phyloP scores from a whole-genome alignment of 2,329 filamentous ascomycete genomes.

The Niveomyces coronatus region DNA sequence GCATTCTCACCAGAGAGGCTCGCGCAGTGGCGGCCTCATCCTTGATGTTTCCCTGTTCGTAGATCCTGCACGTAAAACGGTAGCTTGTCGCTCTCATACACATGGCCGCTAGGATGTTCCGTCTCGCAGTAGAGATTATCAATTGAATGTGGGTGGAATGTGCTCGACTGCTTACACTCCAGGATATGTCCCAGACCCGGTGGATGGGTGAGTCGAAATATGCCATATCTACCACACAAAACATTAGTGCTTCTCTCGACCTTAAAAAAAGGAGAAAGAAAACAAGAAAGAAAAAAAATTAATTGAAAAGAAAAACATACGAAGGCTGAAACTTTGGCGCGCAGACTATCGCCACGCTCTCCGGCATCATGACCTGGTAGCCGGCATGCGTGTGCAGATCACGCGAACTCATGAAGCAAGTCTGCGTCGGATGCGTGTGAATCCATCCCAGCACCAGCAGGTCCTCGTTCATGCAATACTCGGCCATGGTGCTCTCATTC shows the following conservation, averaged over 20 bases:
- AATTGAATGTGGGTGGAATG: conserved; percentile 68
- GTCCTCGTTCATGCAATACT: conserved; percentile 78
- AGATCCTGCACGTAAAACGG: conserved; percentile 50
- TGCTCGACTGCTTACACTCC: conserved; percentile 62
- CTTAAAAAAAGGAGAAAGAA: too few relatives aligned
- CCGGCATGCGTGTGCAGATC: conserved; percentile 90
- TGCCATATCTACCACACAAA: conserved; percentile 59
- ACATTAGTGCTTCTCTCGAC: too few relatives aligned
- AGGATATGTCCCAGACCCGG: conserved; percentile 81
- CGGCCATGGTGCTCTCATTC: conserved; percentile 75
- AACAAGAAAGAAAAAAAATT: neutral
- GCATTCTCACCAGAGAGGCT: too few relatives aligned
- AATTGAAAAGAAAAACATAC: conserved; percentile 35
- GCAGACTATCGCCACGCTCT: conserved; percentile 95
- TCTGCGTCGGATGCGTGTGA: conserved; percentile 92
- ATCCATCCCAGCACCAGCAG: conserved; percentile 92
- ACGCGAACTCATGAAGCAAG: conserved; percentile 92
- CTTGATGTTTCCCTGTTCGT: conserved; percentile 18
- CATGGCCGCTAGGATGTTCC: conserved; percentile 53
- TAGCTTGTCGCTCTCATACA: conserved; percentile 56
- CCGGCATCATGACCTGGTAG: conserved; percentile 92
- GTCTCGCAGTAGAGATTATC: conserved; percentile 72
- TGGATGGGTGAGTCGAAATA: conserved; percentile 88
- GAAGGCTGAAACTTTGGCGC: conserved; percentile 70
- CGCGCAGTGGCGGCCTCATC: too few relatives aligned